phyloP scores from a whole-genome alignment of 1,284 basidiomycete genomes.

The Ustilago tritici region DNA sequence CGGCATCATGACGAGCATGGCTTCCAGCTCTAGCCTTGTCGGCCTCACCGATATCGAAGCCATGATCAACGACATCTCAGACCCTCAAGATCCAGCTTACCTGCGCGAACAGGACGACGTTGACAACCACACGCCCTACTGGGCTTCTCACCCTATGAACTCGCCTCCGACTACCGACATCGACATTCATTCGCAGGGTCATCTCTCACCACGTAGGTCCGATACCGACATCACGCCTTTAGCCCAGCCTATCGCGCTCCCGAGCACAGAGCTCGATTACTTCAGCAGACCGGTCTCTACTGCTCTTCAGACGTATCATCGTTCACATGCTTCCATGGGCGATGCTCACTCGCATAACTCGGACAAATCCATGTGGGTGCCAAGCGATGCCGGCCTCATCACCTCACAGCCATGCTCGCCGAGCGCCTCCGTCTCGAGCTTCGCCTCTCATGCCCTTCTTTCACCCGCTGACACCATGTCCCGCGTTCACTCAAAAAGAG shows the following conservation, averaged over 20 bases:
- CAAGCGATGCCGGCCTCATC: constrained; percentile 41
- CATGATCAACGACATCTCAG: constrained; percentile 29
- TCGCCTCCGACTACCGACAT: constrained; percentile 57
- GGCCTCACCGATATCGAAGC: constrained; percentile 37
- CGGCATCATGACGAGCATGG: constrained; percentile 52
- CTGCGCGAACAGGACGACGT: background rate
- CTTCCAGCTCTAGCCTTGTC: constrained; percentile 38
- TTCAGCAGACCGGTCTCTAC: constrained; percentile 19
- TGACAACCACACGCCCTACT: background rate
- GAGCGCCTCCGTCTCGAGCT: constrained; percentile 39
- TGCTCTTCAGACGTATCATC: background rate
- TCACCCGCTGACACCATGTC: constrained; percentile 15
- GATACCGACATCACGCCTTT: constrained; percentile 34
- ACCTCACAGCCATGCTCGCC: constrained; percentile 45
- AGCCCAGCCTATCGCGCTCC: constrained; percentile 16
- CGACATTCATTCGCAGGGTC: constrained; percentile 24
- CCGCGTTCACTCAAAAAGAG: constrained; percentile 6
- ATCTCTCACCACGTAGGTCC: constrained; percentile 20
- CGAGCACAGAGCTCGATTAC: constrained; percentile 22
- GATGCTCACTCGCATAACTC: background rate
- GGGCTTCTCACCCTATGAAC: constrained; percentile 24
- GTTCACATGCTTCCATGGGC: background rate
- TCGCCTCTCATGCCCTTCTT: constrained; percentile 27
- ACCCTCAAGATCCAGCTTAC: background rate
- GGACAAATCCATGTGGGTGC: constrained; percentile 27